Percentiles rank a stretch among this genome's conserved stretches.
Evolutionary conservation across 2,329 filamentous ascomycete genomes (phyloP).

Genomic region (Pestalotiopsis fici): DNA sequence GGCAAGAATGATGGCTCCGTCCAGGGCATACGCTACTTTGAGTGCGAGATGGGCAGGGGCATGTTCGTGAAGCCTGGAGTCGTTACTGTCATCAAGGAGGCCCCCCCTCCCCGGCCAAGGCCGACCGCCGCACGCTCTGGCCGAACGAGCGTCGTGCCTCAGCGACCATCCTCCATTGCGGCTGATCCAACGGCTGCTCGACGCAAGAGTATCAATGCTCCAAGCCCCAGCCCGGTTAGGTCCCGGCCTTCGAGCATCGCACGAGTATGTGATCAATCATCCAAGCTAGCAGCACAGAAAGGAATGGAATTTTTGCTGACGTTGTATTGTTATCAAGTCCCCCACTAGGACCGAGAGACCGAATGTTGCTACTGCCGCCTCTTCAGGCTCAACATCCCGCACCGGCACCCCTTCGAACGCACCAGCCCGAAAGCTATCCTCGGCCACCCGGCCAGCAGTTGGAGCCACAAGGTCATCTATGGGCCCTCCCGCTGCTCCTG

Average conservation of each 20-base stretch:
- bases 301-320: neutral
- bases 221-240: constrained; percentile 71
- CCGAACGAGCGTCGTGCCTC: constrained; percentile 27
- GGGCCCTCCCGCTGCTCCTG: constrained; percentile 62
- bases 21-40: constrained; percentile 84
- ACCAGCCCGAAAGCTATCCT: constrained; percentile 42
- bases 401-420: constrained; percentile 65
- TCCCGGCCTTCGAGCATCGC: constrained; percentile 57
- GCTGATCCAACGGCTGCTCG: constrained; percentile 57
- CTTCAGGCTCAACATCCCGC: constrained; percentile 60
- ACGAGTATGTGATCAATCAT: constrained; percentile 41
- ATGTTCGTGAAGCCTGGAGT: constrained; percentile 84
- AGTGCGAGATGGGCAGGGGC: constrained; percentile 72
- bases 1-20: constrained; percentile 97
- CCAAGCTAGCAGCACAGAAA: neutral
- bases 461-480: constrained; percentile 62
- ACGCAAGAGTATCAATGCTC: constrained; percentile 70
- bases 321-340: constrained; percentile 48
- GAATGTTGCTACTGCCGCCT: constrained; percentile 50
- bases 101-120: constrained; percentile 30
- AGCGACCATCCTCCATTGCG: constrained; percentile 51
- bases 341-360: constrained; percentile 77
- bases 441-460: constrained; percentile 53
- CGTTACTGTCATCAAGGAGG: constrained; percentile 59
- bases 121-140: constrained; percentile 36